Percentiles rank a stretch among this genome's conserved stretches.
Evolutionary conservation across 1,284 basidiomycete species (phyloP).

Genomic region (Leccinum fallax): DNA sequence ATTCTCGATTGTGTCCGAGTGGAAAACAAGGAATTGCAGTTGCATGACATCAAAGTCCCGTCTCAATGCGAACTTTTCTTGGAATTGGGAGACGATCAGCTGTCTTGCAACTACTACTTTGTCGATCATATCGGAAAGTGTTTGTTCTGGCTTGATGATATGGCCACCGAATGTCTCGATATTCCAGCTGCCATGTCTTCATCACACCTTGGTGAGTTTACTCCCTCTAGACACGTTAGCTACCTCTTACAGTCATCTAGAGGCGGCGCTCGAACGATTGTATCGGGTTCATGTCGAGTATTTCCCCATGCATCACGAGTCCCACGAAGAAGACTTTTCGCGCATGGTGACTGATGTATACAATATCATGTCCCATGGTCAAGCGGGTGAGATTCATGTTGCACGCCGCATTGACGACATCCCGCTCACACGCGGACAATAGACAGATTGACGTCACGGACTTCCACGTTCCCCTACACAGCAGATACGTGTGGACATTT

Average conservation of each 20-base stretch:
- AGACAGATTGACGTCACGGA: conserved; percentile 47
- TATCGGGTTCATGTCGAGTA: conserved; percentile 63
- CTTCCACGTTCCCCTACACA: conserved; percentile 47
- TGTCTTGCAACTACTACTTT: conserved; percentile 55
- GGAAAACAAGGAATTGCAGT: conserved; percentile 34
- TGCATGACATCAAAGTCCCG: conserved; percentile 37
- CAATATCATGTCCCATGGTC: conserved; percentile 38
- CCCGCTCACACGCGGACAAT: conserved; percentile 2
- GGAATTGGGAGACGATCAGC: conserved; percentile 40
- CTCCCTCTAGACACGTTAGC: background rate
- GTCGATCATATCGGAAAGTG: conserved; percentile 47
- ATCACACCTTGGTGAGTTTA: conserved; percentile 50
- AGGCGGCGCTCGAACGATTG: conserved; percentile 44
- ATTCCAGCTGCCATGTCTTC: conserved; percentile 46
- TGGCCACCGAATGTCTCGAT: conserved; percentile 43
- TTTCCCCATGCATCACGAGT: conserved; percentile 54
- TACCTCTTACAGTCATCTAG: conserved; percentile 34
- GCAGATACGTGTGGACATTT: conserved; percentile 36
- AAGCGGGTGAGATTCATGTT: conserved; percentile 25
- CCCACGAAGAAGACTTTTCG: conserved; percentile 38
- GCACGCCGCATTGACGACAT: background rate
- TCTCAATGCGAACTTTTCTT: conserved; percentile 50
- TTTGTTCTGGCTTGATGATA: conserved; percentile 53
- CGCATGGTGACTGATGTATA: conserved; percentile 44
- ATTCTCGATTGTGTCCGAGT: conserved; percentile 37